Evolutionary conservation across 148 eudicot species (phyloP), one percentile per base, ranked within the genome.

Genomic region (Bassia scoparia): DNA sequence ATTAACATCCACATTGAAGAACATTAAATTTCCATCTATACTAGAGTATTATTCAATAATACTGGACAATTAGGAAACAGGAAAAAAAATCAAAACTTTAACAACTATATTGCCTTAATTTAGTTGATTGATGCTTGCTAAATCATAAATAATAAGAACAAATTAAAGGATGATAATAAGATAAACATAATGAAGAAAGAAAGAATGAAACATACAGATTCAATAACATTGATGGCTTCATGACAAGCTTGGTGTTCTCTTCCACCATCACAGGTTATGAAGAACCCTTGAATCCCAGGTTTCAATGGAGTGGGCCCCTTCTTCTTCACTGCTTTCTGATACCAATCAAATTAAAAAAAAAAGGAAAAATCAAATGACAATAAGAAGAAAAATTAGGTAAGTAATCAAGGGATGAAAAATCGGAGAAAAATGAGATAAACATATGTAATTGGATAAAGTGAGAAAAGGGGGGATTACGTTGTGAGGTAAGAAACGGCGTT

Each of bases 181-280:
- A 8, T 29, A 10, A 71, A 4, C n/a, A n/a, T n/a, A n/a, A n/a
- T n/a, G 61, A 38, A 53, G 54, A 41, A n/a, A 61, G 4, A 49
- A 24, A 26, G 11, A 31, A 1, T n/a, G n/a, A 61, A 14, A 70
- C 90, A 62, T 87, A 94, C 98, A 70, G 93, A 82, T 34, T 94
- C 98, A 78, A 94, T 83, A 70, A 94, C 93, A 70, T 86, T 75
- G 46, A 91, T 84, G 54, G 98, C 93, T 88, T 94, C 98, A 14
- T 88, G 83, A 74, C 90, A 76, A 73, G 97, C 98, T 78, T 94
- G 93, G 58, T 77, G 86, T 76, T 94, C 98, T 69, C 92, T 83
- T 2, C 98, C 98, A 67, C 98, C 98, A 86, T 94, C 98, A 71
- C 97, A 95, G 30, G 99, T 95, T 55, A 95, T 95, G 66, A 91